Conservation (phyloP, 73 alveolate genomes). For the Paramecium sonneborni region DNA sequence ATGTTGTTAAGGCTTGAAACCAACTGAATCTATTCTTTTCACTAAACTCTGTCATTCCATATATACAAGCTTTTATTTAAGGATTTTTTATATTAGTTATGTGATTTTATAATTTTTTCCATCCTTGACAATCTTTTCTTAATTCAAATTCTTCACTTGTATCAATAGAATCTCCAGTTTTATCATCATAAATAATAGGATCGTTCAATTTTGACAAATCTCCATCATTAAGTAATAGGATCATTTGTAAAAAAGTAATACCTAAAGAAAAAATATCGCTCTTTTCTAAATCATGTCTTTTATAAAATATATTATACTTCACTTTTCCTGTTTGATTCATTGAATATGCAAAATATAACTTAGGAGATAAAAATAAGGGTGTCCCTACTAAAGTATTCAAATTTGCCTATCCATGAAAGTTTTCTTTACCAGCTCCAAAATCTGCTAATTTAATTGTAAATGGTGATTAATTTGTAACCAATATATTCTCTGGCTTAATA, state of each 20-base stretch:
- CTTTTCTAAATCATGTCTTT: slow-evolving; percentile 33
- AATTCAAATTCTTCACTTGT: neutral
- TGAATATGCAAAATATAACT: neutral
- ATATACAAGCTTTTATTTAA: neutral
- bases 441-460: slow-evolving; percentile 29
- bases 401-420: neutral
- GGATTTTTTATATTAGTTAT: neutral
- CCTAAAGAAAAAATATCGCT: slow-evolving; percentile 44
- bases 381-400: slow-evolving; percentile 56
- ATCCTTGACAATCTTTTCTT: slow-evolving; percentile 24
- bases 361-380: slow-evolving; percentile 24
- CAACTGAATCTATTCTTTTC: slow-evolving; percentile 21
- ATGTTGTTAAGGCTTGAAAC: neutral
- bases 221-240: neutral
- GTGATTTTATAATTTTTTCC: slow-evolving; percentile 23
- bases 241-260: slow-evolving; percentile 1
- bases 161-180: slow-evolving; percentile 23
- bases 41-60: slow-evolving; percentile 46
- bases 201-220: slow-evolving; percentile 18
- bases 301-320: neutral
- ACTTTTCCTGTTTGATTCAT: slow-evolving; percentile 21
- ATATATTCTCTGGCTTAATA: slow-evolving; percentile 29
- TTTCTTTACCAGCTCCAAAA: slow-evolving; percentile 53
- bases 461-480: neutral
- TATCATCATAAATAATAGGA: slow-evolving; percentile 38